These are phyloP conservation scores for Xerocomus nothofagi DNA, from an alignment of 1,284 basidiomycete genomes.

Conservation along the genomic window DNA sequence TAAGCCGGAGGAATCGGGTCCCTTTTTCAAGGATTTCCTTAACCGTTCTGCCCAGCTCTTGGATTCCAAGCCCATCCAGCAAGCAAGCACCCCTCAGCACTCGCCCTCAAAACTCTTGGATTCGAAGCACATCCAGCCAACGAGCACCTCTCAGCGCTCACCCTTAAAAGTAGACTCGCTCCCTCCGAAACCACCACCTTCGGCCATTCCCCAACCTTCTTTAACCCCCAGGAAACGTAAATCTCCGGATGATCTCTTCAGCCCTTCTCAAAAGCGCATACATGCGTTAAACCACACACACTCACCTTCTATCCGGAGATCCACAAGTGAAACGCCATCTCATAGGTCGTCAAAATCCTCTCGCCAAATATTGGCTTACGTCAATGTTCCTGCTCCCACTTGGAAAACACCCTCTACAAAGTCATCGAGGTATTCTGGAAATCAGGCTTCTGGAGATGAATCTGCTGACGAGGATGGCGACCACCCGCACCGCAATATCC, in stretches of 20 bases:
- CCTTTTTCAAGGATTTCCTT: slow-evolving; percentile 65
- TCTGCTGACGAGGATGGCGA: slow-evolving; percentile 49
- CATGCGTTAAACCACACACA: slow-evolving; percentile 23
- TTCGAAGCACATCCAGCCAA: too few species aligned
- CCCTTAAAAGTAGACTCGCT: slow-evolving; percentile 12
- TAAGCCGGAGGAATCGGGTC: slow-evolving; percentile 55
- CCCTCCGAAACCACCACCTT: slow-evolving; percentile 8
- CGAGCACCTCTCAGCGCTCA: too few species aligned
- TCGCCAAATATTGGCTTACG: slow-evolving; percentile 52
- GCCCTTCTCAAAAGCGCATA: slow-evolving; percentile 53
- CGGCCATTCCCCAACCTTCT: slow-evolving; percentile 38
- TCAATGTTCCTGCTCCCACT: slow-evolving; percentile 52
- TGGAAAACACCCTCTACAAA: slow-evolving; percentile 45
- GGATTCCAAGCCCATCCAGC: slow-evolving; percentile 26
- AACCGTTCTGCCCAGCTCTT: slow-evolving; percentile 47
- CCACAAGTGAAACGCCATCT: slow-evolving; percentile 24
- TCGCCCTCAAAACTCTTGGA: slow-evolving; percentile 2
- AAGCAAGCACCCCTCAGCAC: slow-evolving; percentile 12
- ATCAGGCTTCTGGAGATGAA: slow-evolving; percentile 43
- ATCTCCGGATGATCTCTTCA: slow-evolving; percentile 44
- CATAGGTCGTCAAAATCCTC: slow-evolving; percentile 33
- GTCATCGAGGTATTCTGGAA: slow-evolving; percentile 29
- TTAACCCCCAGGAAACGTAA: slow-evolving; percentile 56
- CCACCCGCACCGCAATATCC: slow-evolving; percentile 26
- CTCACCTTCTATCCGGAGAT: slow-evolving; percentile 10